Conservation (phyloP, 2,329 filamentous ascomycete species). For the Xylariaceae sp. region DNA sequence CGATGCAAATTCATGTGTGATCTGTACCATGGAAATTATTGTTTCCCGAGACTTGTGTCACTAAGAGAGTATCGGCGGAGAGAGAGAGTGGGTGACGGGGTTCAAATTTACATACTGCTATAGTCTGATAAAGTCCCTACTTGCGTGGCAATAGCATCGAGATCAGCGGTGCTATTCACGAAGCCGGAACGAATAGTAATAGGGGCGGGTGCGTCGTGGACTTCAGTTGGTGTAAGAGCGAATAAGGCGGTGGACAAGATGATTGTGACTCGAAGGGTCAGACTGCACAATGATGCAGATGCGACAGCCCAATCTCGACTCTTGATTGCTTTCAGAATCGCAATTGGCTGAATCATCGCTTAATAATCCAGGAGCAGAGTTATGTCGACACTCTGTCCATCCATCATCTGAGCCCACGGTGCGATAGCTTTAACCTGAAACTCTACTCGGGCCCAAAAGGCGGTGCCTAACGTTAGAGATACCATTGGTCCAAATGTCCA, state of each 20-base stretch:
- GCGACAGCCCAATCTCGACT: not conserved
- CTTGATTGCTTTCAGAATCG: not conserved
- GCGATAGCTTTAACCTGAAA: conserved; percentile 2
- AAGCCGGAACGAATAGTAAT: not conserved
- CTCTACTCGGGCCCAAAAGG: conserved; percentile 4
- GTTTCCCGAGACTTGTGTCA: not conserved
- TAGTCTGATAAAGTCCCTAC: not conserved
- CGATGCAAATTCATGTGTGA: too few species aligned
- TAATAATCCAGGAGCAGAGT: not conserved
- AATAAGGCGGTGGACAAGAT: not conserved
- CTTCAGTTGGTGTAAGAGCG: not conserved
- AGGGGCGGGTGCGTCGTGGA: not conserved
- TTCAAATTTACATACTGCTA: not conserved
- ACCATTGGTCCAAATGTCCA: conserved; percentile 10
- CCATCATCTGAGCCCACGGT: not conserved
- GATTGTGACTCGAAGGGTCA: not conserved
- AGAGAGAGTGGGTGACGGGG: too few species aligned
- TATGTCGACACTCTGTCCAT: not conserved
- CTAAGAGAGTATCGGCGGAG: too few species aligned
- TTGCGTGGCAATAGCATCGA: not conserved
- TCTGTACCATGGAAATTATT: too few species aligned
- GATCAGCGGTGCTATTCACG: not conserved
- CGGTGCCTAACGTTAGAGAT: not conserved
- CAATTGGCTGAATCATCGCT: not conserved
- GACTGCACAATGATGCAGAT: not conserved